Conservation (phyloP, 805 yeast genomes). For the Vanderwaltozyma polyspora region DNA sequence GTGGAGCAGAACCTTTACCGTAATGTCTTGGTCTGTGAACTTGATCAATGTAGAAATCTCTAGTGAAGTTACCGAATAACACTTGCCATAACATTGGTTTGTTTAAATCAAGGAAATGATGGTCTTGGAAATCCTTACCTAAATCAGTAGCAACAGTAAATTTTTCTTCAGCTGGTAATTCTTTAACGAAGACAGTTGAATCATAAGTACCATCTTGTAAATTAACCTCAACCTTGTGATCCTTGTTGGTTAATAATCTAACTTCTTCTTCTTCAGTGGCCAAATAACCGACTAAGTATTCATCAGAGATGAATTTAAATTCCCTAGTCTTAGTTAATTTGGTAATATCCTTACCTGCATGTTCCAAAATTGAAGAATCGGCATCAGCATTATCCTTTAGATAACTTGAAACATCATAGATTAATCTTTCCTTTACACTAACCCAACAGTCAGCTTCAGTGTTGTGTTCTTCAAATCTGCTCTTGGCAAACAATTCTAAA, state of each 20-base stretch:
- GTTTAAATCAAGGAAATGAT: slow-evolving; percentile 76
- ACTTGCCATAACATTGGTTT: slow-evolving; percentile 78
- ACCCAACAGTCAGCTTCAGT: slow-evolving; percentile 61
- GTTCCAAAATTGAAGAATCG: slow-evolving; percentile 42
- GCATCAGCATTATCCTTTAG: slow-evolving; percentile 54
- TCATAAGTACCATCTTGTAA: slow-evolving; percentile 34
- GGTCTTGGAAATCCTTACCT: slow-evolving; percentile 54
- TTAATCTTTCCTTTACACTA: slow-evolving; percentile 63
- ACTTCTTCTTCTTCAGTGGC: slow-evolving; percentile 73
- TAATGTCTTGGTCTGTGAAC: slow-evolving; percentile 97
- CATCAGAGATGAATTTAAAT: slow-evolving; percentile 56
- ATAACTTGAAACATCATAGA: slow-evolving; percentile 64
- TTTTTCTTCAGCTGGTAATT: slow-evolving; percentile 62
- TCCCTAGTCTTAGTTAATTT: slow-evolving; percentile 35
- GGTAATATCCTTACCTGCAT: slow-evolving; percentile 76
- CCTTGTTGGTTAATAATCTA: slow-evolving; percentile 52
- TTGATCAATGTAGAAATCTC: slow-evolving; percentile 88
- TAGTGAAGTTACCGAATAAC: slow-evolving; percentile 59
- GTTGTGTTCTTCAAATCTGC: slow-evolving; percentile 44
- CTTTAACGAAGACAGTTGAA: slow-evolving; percentile 42
- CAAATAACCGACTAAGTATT: slow-evolving; percentile 65
- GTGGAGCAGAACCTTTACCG: slow-evolving; percentile 92
- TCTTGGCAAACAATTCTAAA: slow-evolving; percentile 51
- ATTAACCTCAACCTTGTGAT: slow-evolving; percentile 49
- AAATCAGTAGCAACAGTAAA: slow-evolving; percentile 73